phyloP scores from a whole-genome alignment of 169 alveolate species.

The Babesia ovata region DNA sequence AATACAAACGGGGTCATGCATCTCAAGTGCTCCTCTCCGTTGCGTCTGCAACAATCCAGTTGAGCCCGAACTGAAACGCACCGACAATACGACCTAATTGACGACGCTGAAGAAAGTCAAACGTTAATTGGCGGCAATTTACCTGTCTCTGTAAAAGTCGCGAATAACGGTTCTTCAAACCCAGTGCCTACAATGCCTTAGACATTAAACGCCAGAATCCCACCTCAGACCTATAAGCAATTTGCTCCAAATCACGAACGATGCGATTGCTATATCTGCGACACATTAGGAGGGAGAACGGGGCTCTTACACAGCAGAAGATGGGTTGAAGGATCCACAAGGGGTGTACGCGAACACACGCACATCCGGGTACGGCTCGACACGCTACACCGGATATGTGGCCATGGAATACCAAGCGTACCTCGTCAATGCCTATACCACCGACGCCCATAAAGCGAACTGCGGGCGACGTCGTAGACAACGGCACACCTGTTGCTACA shows the following conservation, averaged over 20 bases:
- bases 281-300: not conserved
- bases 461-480: constrained; percentile 7
- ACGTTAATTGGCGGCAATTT: not conserved
- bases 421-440: constrained; percentile 41
- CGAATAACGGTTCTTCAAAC: constrained; percentile 9
- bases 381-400: constrained; percentile 37
- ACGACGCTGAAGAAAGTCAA: constrained; percentile 19
- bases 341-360: constrained; percentile 62
- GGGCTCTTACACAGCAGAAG: constrained; percentile 25
- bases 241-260: constrained; percentile 35
- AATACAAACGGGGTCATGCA: not conserved
- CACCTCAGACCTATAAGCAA: constrained; percentile 43
- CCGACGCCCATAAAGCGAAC: constrained; percentile 15
- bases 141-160: constrained; percentile 26
- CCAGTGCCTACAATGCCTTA: constrained; percentile 1
- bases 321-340: constrained; percentile 50
- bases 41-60: constrained; percentile 23
- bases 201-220: not conserved
- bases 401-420: not conserved
- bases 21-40: constrained; percentile 21
- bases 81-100: constrained; percentile 29
- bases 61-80: not conserved
- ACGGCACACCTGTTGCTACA: constrained; percentile 5
- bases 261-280: constrained; percentile 44
- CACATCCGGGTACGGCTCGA: constrained; percentile 56